phyloP scores from a whole-genome alignment of 2,329 filamentous ascomycete genomes.

The Thelonectria olida region DNA sequence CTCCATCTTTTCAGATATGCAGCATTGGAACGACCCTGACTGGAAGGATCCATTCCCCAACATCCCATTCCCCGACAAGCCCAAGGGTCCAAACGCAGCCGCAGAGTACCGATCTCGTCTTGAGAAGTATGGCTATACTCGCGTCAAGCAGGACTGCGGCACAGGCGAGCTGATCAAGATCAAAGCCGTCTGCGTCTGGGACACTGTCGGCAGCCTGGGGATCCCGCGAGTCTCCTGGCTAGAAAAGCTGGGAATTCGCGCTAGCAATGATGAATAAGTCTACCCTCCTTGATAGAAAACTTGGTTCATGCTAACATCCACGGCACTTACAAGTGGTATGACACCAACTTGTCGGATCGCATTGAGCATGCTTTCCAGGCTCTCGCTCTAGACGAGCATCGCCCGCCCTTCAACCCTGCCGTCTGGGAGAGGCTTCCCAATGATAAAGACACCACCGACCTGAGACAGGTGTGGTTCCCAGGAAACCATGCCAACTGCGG shows the following conservation, averaged over 20 bases:
- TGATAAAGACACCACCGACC: conserved; percentile 51
- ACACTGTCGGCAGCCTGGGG: conserved; percentile 54
- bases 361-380: conserved; percentile 69
- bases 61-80: conserved; percentile 59
- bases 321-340: conserved; percentile 60
- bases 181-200: conserved; percentile 58
- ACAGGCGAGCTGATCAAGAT: conserved; percentile 55
- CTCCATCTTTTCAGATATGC: conserved; percentile 65
- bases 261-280: conserved; percentile 58
- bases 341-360: conserved; percentile 60
- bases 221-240: conserved; percentile 58
- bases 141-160: conserved; percentile 51
- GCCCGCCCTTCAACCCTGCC: conserved; percentile 63
- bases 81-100: conserved; percentile 53
- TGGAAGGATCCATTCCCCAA: conserved; percentile 59
- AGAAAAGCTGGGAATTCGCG: conserved; percentile 56
- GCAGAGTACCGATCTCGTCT: conserved; percentile 55
- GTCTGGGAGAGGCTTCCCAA: conserved; percentile 59
- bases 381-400: conserved; percentile 65
- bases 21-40: conserved; percentile 57
- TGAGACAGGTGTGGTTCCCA: conserved; percentile 72
- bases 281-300: conserved; percentile 6
- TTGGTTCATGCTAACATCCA: conserved; percentile 41
- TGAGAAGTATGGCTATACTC: conserved; percentile 54
- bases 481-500: conserved; percentile 77